Evolutionary conservation across 2,329 filamentous ascomycete species (phyloP).

Genomic region (Pyrenophora seminiperda): DNA sequence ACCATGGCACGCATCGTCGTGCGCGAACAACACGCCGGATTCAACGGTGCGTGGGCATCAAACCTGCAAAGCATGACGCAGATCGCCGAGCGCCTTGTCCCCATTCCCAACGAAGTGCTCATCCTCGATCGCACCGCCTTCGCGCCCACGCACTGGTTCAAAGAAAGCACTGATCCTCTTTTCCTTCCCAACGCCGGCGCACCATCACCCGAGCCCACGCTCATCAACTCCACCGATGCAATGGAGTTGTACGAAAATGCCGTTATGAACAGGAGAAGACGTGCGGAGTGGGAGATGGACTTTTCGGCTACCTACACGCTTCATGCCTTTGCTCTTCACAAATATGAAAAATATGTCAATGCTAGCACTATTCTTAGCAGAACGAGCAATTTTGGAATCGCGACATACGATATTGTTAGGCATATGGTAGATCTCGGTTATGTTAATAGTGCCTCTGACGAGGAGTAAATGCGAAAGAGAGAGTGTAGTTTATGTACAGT

Average conservation of each 20-base stretch:
- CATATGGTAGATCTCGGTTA: conserved; percentile 22
- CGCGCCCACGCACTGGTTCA: conserved; percentile 22
- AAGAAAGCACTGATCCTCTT: conserved; percentile 11
- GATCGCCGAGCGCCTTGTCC: conserved; percentile 12
- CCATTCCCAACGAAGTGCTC: conserved; percentile 20
- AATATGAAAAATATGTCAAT: conserved; percentile 14
- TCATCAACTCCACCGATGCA: conserved; percentile 6
- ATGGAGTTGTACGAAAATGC: conserved; percentile 17
- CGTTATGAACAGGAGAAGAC: conserved; percentile 9
- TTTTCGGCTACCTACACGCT: conserved; percentile 23
- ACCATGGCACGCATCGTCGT: conserved; percentile 25
- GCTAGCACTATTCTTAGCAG: conserved; percentile 18
- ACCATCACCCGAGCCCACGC: conserved; percentile 8
- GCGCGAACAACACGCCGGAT: conserved; percentile 22
- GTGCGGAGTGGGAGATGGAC: conserved; percentile 26
- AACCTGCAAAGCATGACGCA: conserved; percentile 21
- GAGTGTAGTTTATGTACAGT: too few species aligned
- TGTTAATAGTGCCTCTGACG: conserved; percentile 13
- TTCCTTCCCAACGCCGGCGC: conserved; percentile 12
- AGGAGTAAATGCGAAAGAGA: too few species aligned
- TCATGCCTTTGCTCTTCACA: conserved; percentile 19
- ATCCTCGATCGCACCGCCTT: conserved; percentile 25
- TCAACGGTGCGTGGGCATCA: conserved; percentile 22
- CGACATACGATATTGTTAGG: conserved; percentile 22
- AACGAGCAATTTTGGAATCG: conserved; percentile 25